Evolutionary conservation across 805 yeast species (phyloP).

Genomic region (Candida krabiensis): DNA sequence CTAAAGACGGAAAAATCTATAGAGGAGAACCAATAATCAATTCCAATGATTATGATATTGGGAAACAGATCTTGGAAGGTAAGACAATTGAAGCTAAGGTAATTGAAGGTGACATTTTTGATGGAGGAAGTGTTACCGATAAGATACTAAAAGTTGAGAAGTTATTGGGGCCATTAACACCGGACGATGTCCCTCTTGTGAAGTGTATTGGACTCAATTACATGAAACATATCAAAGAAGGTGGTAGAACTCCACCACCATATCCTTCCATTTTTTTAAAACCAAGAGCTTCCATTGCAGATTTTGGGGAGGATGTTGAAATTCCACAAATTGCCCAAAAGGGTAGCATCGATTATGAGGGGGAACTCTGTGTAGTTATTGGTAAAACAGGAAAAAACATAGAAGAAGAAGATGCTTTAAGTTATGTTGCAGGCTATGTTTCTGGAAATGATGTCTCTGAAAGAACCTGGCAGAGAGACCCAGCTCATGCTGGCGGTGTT

Average conservation of each 20-base stretch:
- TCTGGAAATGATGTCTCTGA: slow-evolving; percentile 59
- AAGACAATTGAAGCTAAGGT: slow-evolving; percentile 40
- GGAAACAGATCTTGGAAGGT: slow-evolving; percentile 17
- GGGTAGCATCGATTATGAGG: slow-evolving; percentile 49
- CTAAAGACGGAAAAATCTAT: slow-evolving; percentile 42
- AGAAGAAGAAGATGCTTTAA: slow-evolving; percentile 40
- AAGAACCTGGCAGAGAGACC: slow-evolving; percentile 54
- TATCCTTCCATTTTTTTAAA: slow-evolving; percentile 3
- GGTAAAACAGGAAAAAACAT: slow-evolving; percentile 50
- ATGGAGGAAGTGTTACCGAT: slow-evolving; percentile 38
- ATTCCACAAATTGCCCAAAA: slow-evolving; percentile 42
- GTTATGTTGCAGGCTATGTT: slow-evolving; percentile 51
- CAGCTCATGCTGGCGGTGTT: slow-evolving; percentile 38
- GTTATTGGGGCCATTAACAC: slow-evolving; percentile 42
- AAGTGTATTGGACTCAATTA: slow-evolving; percentile 55
- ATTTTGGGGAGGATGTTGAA: slow-evolving; percentile 22
- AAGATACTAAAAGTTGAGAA: slow-evolving; percentile 32
- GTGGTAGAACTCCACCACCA: slow-evolving; percentile 5
- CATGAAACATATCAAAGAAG: slow-evolving; percentile 41
- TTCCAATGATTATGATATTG: slow-evolving; percentile 34
- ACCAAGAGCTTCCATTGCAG: slow-evolving; percentile 2
- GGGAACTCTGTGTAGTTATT: slow-evolving; percentile 53
- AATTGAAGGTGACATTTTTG: slow-evolving; percentile 48
- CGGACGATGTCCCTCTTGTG: slow-evolving; percentile 38
- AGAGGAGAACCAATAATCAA: slow-evolving; percentile 50